Evolutionary conservation across 257 asterid species (phyloP).

Genomic region (Lycium barbarum): DNA sequence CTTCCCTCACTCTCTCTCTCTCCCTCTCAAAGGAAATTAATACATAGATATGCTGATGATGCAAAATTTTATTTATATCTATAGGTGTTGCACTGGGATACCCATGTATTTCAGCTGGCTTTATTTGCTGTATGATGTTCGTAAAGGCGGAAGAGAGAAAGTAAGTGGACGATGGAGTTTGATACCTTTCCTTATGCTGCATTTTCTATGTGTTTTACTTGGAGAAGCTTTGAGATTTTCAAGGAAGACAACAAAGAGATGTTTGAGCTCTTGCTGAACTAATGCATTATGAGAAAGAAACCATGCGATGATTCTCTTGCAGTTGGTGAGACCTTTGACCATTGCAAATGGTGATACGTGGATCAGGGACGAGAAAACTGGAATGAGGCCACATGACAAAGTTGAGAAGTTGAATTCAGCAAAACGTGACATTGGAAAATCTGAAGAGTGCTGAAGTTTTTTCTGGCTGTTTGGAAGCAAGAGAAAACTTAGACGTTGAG

Average conservation of each 20-base stretch:
- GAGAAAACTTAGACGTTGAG: background rate
- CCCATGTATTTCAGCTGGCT: background rate
- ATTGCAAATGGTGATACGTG: background rate
- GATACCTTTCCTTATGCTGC: background rate
- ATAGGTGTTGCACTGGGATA: background rate
- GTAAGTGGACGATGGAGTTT: background rate
- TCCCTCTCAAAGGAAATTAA: background rate
- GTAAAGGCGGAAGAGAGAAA: background rate
- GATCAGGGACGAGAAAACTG: background rate
- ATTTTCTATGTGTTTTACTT: slow-evolving; percentile 16
- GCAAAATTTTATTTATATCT: background rate
- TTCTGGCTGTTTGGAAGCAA: background rate
- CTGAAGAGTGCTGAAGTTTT: background rate
- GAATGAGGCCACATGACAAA: background rate
- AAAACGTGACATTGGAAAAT: background rate
- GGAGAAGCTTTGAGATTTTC: slow-evolving; percentile 3
- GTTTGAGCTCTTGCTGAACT: background rate
- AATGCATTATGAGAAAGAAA: slow-evolving; percentile 18
- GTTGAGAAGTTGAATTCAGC: background rate
- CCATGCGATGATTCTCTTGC: slow-evolving; percentile 19
- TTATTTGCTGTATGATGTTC: slow-evolving; percentile 19
- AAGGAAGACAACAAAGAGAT: slow-evolving; percentile 17
- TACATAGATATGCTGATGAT: background rate
- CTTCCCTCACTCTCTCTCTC: background rate
- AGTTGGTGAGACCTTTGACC: slow-evolving; percentile 16